phyloP scores from a whole-genome alignment of 179 eudicot genomes.

The Silene noctiflora region DNA sequence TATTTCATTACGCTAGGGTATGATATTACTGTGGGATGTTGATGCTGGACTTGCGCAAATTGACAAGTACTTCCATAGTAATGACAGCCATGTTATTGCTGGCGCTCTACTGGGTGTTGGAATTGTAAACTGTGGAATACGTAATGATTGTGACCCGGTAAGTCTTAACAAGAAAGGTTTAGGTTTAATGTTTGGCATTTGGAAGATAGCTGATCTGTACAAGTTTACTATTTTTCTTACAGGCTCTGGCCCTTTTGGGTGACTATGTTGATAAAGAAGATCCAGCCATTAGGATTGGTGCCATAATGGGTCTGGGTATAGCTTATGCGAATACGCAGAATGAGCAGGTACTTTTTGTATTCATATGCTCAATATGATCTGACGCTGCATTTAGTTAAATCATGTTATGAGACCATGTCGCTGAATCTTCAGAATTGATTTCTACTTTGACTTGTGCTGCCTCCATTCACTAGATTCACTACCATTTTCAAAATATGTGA shows the following conservation, averaged over 20 bases:
- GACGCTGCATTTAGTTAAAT: neutral
- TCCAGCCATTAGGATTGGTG: slow-evolving; percentile 85
- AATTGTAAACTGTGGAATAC: slow-evolving; percentile 74
- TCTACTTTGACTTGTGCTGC: no score
- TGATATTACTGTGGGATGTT: slow-evolving; percentile 97
- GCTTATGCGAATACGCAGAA: slow-evolving; percentile 88
- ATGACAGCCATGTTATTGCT: slow-evolving; percentile 75
- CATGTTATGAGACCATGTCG: no score
- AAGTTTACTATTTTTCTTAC: slow-evolving; percentile 7
- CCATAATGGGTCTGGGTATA: slow-evolving; percentile 94
- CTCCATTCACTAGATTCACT: no score
- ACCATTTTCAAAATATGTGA: no score
- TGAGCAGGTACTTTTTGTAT: slow-evolving; percentile 36
- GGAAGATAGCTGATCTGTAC: neutral
- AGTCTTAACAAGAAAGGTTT: slow-evolving; percentile 23
- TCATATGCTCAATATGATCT: neutral
- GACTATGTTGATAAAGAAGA: slow-evolving; percentile 86
- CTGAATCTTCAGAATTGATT: no score
- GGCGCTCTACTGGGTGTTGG: slow-evolving; percentile 97
- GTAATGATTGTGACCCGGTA: slow-evolving; percentile 90
- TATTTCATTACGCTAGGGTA: slow-evolving; percentile 50
- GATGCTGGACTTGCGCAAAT: slow-evolving; percentile 95
- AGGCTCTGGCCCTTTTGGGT: slow-evolving; percentile 92
- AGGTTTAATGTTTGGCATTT: neutral
- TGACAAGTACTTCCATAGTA: slow-evolving; percentile 89